Conservation (phyloP, 177 flowering plant species). For the Vitis hybrid region DNA sequence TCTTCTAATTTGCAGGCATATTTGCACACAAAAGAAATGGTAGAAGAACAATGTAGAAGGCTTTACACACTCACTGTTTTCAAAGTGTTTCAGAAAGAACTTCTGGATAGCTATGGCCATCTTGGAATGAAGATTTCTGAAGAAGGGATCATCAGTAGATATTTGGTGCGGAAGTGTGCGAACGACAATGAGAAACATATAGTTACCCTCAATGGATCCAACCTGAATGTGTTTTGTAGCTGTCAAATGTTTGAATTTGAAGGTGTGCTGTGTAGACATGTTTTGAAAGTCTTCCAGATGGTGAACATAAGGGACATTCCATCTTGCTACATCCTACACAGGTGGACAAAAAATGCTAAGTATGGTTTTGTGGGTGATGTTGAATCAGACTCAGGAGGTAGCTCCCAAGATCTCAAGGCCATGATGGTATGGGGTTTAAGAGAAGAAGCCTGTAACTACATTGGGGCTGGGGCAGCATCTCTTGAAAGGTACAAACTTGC, state of each 20-base stretch:
- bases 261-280: constrained; percentile 64
- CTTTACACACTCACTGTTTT: constrained; percentile 50
- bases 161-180: constrained; percentile 40
- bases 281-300: constrained; percentile 47
- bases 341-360: constrained; percentile 60
- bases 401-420: constrained; percentile 43
- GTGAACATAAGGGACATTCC: constrained; percentile 53
- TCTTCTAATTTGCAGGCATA: constrained; percentile 37
- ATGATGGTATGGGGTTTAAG: constrained; percentile 62
- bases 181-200: constrained; percentile 46
- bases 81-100: constrained; percentile 55
- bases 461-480: constrained; percentile 45
- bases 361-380: constrained; percentile 36
- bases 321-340: constrained; percentile 45
- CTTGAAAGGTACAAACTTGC: constrained; percentile 44
- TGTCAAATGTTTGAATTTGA: constrained; percentile 69
- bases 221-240: constrained; percentile 44
- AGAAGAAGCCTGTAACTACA: constrained; percentile 47
- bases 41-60: constrained; percentile 62
- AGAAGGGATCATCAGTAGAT: constrained; percentile 46
- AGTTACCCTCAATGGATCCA: constrained; percentile 42
- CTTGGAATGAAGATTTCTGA: constrained; percentile 46
- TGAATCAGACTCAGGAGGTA: constrained; percentile 47
- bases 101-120: constrained; percentile 42
- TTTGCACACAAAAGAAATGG: constrained; percentile 57